Evolutionary conservation across 352 stramenopile genomes (phyloP).

Genomic region (Blastocystis sp.): DNA sequence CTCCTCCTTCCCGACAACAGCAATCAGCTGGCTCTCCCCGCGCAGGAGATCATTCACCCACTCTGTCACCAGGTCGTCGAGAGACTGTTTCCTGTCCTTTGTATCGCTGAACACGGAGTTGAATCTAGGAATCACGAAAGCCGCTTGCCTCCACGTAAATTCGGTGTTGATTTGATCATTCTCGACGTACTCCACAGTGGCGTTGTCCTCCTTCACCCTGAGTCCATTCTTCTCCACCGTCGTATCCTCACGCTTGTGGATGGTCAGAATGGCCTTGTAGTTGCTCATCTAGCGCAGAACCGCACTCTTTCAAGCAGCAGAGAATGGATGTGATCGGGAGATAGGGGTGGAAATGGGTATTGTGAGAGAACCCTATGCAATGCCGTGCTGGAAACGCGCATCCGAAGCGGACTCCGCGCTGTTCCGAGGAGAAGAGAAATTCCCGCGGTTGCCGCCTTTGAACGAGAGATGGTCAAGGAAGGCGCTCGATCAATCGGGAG

Average conservation of each 20-base stretch:
- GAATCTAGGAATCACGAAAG: slow-evolving; percentile 25
- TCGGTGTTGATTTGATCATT: background rate
- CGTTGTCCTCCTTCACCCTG: background rate
- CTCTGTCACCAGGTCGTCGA: background rate
- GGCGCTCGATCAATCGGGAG: slow-evolving; percentile 6
- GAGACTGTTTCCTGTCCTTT: slow-evolving; percentile 4
- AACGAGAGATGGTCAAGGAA: background rate
- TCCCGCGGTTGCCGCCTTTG: background rate
- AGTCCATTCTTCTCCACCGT: background rate
- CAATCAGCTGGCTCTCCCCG: background rate
- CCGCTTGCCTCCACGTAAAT: background rate
- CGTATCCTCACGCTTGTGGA: background rate
- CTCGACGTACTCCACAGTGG: slow-evolving; percentile 13
- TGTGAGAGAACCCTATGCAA: too few relatives aligned
- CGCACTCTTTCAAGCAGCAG: background rate
- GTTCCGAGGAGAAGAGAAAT: background rate
- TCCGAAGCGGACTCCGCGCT: too few relatives aligned
- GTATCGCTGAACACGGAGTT: slow-evolving; percentile 17
- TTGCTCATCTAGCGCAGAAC: background rate
- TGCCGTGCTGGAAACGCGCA: too few relatives aligned
- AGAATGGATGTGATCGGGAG: background rate
- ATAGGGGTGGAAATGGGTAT: too few relatives aligned
- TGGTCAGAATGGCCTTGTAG: slow-evolving; percentile 23
- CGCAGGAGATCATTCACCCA: slow-evolving; percentile 6
- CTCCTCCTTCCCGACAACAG: slow-evolving; percentile 30